phyloP scores from a whole-genome alignment of 495 filamentous ascomycete species.

The Aspergillus sclerotiicarbonarius region DNA sequence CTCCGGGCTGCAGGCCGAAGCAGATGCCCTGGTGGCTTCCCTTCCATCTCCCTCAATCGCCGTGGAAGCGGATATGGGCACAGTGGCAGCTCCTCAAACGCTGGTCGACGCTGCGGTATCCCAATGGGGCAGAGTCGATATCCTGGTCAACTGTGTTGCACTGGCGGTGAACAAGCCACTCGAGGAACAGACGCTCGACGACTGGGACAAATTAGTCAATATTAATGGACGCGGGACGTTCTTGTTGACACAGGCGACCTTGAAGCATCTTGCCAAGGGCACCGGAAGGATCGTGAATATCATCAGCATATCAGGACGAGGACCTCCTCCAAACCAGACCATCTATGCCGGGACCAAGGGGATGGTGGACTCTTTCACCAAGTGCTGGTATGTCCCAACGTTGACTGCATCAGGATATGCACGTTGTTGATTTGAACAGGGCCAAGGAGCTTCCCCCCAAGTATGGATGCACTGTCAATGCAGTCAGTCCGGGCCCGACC shows the following conservation, averaged over 20 bases:
- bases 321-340: slow-evolving; percentile 26
- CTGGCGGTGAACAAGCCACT: slow-evolving; percentile 35
- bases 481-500: slow-evolving; percentile 32
- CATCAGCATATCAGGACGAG: slow-evolving; percentile 22
- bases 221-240: slow-evolving; percentile 38
- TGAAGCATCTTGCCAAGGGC: slow-evolving; percentile 27
- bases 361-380: slow-evolving; percentile 36
- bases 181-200: slow-evolving; percentile 36
- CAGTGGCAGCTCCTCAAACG: slow-evolving; percentile 12
- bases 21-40: slow-evolving; percentile 17
- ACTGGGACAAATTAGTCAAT: slow-evolving; percentile 38
- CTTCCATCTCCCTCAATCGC: slow-evolving; percentile 13
- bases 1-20: slow-evolving; percentile 14
- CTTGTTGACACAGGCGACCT: slow-evolving; percentile 32
- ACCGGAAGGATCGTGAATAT: slow-evolving; percentile 29
- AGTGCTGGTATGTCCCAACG: slow-evolving; percentile 28
- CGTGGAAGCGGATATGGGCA: slow-evolving; percentile 23
- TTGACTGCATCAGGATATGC: background rate
- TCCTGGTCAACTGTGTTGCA: slow-evolving; percentile 40
- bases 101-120: slow-evolving; percentile 21
- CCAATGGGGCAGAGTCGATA: slow-evolving; percentile 28
- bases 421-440: slow-evolving; percentile 2
- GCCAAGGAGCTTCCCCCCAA: slow-evolving; percentile 30
- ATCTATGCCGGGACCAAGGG: slow-evolving; percentile 29
- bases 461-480: slow-evolving; percentile 33